Evolutionary conservation across 345 rosid genomes (phyloP).

Genomic region (Camelina hispida): DNA sequence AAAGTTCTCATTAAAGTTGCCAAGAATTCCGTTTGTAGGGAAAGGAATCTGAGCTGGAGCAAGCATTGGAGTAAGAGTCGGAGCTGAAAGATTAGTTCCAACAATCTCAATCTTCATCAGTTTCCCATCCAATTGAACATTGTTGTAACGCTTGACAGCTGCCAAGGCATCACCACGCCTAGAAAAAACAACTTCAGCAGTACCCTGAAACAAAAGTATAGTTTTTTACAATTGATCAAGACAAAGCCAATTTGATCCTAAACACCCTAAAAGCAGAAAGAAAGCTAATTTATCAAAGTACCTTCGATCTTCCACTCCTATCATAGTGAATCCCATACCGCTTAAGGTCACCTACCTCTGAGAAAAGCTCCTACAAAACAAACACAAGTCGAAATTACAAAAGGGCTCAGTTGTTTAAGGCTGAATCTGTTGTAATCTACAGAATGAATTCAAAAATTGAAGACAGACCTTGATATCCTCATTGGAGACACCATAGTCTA

Average conservation of each 20-base stretch:
- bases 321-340: constrained; percentile 68
- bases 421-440: not conserved
- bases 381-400: constrained; percentile 3
- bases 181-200: constrained; percentile 69
- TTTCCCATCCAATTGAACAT: constrained; percentile 77
- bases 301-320: constrained; percentile 81
- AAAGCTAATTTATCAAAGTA: constrained; percentile 40
- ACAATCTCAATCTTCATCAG: constrained; percentile 71
- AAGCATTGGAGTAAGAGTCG: constrained; percentile 43
- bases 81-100: constrained; percentile 55
- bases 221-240: constrained; percentile 6
- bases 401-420: not conserved
- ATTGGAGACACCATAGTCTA: constrained; percentile 71
- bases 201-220: constrained; percentile 53
- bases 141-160: constrained; percentile 70
- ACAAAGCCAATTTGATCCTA: constrained; percentile 15
- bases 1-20: constrained; percentile 41
- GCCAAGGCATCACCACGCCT: constrained; percentile 60
- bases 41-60: constrained; percentile 43
- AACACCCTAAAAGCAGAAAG: not conserved
- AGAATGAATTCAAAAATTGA: not conserved
- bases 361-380: constrained; percentile 63
- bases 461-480: constrained; percentile 69
- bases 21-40: constrained; percentile 47
- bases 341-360: constrained; percentile 76